Evolutionary conservation across 2,329 filamentous ascomycete genomes (phyloP).

Genomic region (Chalara sp.): DNA sequence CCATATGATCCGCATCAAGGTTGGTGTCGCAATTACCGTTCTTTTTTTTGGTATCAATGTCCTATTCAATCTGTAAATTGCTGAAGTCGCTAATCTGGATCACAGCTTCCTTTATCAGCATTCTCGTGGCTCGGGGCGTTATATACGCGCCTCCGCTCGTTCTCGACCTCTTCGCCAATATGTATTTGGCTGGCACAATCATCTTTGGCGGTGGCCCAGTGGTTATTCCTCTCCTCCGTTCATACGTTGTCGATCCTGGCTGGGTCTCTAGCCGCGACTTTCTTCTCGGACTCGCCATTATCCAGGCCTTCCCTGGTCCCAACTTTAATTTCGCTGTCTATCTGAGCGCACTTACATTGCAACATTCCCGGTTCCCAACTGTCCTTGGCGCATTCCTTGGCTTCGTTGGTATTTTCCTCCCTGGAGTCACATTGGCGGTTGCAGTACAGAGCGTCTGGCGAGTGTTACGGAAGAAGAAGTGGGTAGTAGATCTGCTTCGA

Average conservation of each 20-base stretch:
- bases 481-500: slow-evolving; percentile 27
- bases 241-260: slow-evolving; percentile 58
- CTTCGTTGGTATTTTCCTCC: slow-evolving; percentile 45
- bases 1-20: slow-evolving; percentile 38
- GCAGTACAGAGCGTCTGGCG: slow-evolving; percentile 49
- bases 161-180: slow-evolving; percentile 61
- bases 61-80: too few relatives aligned
- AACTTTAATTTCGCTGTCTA: slow-evolving; percentile 57
- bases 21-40: slow-evolving; percentile 34
- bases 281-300: slow-evolving; percentile 64
- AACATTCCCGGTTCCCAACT: slow-evolving; percentile 3
- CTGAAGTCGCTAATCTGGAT: too few relatives aligned
- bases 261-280: slow-evolving; percentile 69
- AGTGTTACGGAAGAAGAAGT: slow-evolving; percentile 36
- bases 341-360: slow-evolving; percentile 43
- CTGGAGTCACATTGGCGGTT: slow-evolving; percentile 42
- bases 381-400: slow-evolving; percentile 41
- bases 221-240: slow-evolving; percentile 55
- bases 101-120: slow-evolving; percentile 37
- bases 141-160: slow-evolving; percentile 36
- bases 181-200: slow-evolving; percentile 64
- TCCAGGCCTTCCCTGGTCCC: slow-evolving; percentile 62
- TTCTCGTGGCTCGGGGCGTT: slow-evolving; percentile 46
- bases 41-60: slow-evolving; percentile 40
- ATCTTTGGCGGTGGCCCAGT: slow-evolving; percentile 52